A percentile compares a stretch with the other conserved stretches of the same genome.
Evolutionary conservation across 2,329 filamentous ascomycete species (phyloP).

Genomic region (Annulohypoxylon truncatum): DNA sequence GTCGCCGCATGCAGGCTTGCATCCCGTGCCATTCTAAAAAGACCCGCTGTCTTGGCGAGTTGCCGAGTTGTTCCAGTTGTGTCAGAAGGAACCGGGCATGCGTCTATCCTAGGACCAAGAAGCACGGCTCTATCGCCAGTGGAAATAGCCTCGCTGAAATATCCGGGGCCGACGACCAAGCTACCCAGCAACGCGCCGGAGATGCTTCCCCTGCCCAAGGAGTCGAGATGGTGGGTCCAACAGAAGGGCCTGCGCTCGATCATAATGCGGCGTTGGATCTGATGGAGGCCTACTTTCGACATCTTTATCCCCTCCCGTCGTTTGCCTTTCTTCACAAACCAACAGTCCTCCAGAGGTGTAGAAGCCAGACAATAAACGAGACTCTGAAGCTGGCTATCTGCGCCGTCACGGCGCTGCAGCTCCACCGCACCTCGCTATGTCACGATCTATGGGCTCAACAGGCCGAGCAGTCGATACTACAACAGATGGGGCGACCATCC

Average conservation of each 20-base stretch:
- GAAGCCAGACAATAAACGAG: slow-evolving; percentile 48
- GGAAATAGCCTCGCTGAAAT: not conserved
- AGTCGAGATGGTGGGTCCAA: slow-evolving; percentile 18
- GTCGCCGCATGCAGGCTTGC: slow-evolving; percentile 49
- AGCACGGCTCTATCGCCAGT: slow-evolving; percentile 9
- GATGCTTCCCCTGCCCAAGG: slow-evolving; percentile 13
- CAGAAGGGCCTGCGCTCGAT: slow-evolving; percentile 30
- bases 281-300: slow-evolving; percentile 48
- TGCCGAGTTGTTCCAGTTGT: slow-evolving; percentile 49
- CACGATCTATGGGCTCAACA: slow-evolving; percentile 48
- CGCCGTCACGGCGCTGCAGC: slow-evolving; percentile 50
- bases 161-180: not conserved
- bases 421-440: slow-evolving; percentile 41
- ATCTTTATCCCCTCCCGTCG: slow-evolving; percentile 50
- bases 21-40: slow-evolving; percentile 48
- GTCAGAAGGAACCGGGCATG: slow-evolving; percentile 44
- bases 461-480: slow-evolving; percentile 50
- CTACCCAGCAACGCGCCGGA: not conserved
- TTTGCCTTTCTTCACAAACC: slow-evolving; percentile 52
- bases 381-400: slow-evolving; percentile 51
- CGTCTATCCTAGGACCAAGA: slow-evolving; percentile 42
- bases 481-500: slow-evolving; percentile 49
- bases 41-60: slow-evolving; percentile 48
- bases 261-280: slow-evolving; percentile 34
- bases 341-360: slow-evolving; percentile 49